phyloP scores from a whole-genome alignment of 495 filamentous ascomycete genomes.

The Oleoguttula mirabilis region DNA sequence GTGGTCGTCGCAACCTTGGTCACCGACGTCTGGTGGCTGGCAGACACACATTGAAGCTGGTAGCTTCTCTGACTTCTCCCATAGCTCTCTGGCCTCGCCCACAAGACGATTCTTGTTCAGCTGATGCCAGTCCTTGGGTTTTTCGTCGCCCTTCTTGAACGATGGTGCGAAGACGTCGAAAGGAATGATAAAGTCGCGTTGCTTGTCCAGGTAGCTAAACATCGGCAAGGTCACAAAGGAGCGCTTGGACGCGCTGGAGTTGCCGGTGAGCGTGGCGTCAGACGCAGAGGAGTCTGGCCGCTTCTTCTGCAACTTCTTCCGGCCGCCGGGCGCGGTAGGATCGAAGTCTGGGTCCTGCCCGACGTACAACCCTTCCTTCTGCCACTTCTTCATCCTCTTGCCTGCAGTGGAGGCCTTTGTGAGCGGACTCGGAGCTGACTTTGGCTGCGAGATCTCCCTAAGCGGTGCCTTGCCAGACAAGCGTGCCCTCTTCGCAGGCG shows the following conservation, averaged over 20 bases:
- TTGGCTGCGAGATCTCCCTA: slow-evolving; percentile 33
- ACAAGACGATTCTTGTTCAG: slow-evolving; percentile 88
- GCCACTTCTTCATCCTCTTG: slow-evolving; percentile 42
- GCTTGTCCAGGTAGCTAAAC: slow-evolving; percentile 44
- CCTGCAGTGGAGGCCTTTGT: slow-evolving; percentile 7
- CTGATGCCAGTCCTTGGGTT: slow-evolving; percentile 80
- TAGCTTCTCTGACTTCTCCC: slow-evolving; percentile 65
- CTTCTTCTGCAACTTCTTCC: slow-evolving; percentile 51
- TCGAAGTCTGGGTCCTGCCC: slow-evolving; percentile 63
- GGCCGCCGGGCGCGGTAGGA: slow-evolving; percentile 31
- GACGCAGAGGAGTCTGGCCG: slow-evolving; percentile 40
- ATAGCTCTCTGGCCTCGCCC: slow-evolving; percentile 71
- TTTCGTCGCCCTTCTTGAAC: slow-evolving; percentile 70
- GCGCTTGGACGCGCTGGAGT: slow-evolving; percentile 17
- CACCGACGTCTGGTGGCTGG: slow-evolving; percentile 31
- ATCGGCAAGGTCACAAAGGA: slow-evolving; percentile 15
- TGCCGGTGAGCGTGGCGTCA: slow-evolving; percentile 24
- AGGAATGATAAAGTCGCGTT: slow-evolving; percentile 74
- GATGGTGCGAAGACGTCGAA: slow-evolving; percentile 74
- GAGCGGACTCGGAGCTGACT: slow-evolving; percentile 9
- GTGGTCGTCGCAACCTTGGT: slow-evolving; percentile 71
- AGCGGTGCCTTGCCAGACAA: slow-evolving; percentile 26
- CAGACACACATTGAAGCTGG: slow-evolving; percentile 76
- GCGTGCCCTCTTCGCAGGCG: slow-evolving; percentile 29
- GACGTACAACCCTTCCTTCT: slow-evolving; percentile 74